Conservation (phyloP, 768 basidiomycete species). For the Suillus plorans region DNA sequence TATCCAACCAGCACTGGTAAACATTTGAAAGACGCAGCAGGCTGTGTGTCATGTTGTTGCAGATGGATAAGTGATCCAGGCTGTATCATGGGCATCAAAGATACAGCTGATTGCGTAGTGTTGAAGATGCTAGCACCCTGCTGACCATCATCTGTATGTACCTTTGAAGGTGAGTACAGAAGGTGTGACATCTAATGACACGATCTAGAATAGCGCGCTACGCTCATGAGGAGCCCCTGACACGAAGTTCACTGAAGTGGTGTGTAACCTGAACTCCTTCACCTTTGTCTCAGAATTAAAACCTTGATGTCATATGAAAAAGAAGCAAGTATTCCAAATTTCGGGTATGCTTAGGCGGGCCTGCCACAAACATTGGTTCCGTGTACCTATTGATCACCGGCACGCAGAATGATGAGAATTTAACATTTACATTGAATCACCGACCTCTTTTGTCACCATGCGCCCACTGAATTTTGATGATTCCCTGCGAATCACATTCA, state of each 20-base stretch:
- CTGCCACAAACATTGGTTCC: slow-evolving; percentile 88
- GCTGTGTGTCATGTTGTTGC: slow-evolving; percentile 43
- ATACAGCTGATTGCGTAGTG: slow-evolving; percentile 93
- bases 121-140: slow-evolving; percentile 95
- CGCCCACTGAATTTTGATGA: slow-evolving; percentile 63
- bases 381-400: slow-evolving; percentile 62
- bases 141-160: slow-evolving; percentile 86
- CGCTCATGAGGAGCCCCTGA: slow-evolving; percentile 99
- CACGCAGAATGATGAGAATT: not conserved
- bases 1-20: slow-evolving; percentile 96
- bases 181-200: slow-evolving; percentile 91
- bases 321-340: slow-evolving; percentile 43
- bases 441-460: slow-evolving; percentile 69
- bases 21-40: slow-evolving; percentile 67
- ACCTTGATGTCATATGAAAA: not conserved
- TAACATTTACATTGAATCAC: slow-evolving; percentile 16
- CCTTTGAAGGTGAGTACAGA: slow-evolving; percentile 97
- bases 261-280: slow-evolving; percentile 93
- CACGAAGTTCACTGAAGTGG: slow-evolving; percentile 88
- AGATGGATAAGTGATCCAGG: slow-evolving; percentile 82
- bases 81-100: slow-evolving; percentile 91
- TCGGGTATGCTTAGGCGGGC: slow-evolving; percentile 96
- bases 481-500: slow-evolving; percentile 90
- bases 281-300: slow-evolving; percentile 92
- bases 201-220: slow-evolving; percentile 97